These are phyloP conservation scores for Aegilops tauschii DNA, from an alignment of 176 grass and related monocot species.

Conservation along the genomic window DNA sequence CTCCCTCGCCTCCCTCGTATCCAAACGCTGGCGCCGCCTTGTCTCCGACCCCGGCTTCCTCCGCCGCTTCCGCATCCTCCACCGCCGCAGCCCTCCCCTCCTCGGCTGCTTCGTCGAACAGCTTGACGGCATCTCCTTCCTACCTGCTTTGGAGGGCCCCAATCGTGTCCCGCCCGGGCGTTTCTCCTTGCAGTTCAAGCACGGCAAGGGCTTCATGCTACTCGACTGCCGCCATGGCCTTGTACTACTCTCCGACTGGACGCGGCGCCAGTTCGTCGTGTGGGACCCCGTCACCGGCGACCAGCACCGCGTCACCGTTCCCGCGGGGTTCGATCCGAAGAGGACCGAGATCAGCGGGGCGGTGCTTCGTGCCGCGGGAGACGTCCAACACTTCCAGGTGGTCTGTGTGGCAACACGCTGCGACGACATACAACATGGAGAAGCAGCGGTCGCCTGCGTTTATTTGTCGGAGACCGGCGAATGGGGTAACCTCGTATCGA, in stretches of 20 bases:
- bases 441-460: background rate
- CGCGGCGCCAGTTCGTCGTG: background rate
- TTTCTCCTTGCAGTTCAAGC: background rate
- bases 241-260: background rate
- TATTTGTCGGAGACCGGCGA: background rate
- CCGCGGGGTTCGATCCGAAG: background rate
- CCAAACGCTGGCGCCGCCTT: background rate
- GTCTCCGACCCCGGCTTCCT: background rate
- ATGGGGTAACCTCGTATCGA: background rate
- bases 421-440: background rate
- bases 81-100: background rate
- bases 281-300: background rate
- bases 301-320: background rate
- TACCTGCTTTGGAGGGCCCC: background rate
- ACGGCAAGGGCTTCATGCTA: background rate
- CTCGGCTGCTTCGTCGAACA: background rate
- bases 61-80: background rate
- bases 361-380: background rate
- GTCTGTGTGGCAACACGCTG: background rate
- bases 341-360: background rate
- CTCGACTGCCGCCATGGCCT: background rate
- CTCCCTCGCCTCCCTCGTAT: background rate
- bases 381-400: background rate
- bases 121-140: background rate
- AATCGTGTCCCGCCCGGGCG: background rate